Conservation (phyloP, 2,329 filamentous ascomycete species). For the Aureobasidium sp. region DNA sequence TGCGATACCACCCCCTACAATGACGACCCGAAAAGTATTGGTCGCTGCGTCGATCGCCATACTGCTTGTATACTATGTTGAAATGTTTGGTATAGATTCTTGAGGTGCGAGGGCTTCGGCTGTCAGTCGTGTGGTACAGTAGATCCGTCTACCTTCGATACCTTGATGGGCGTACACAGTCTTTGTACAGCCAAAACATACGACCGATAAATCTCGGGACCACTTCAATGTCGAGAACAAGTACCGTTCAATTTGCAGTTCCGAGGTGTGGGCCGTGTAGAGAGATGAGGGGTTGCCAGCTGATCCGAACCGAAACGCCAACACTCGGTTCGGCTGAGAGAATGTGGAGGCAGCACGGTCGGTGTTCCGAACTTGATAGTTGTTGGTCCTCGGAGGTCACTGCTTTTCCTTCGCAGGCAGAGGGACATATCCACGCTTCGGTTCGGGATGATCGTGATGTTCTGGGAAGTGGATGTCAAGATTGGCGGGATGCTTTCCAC, state of each 20-base stretch:
- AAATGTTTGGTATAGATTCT: neutral
- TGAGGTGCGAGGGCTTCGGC: neutral
- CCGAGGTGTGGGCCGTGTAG: neutral
- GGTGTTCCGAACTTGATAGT: neutral
- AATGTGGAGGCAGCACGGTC: neutral
- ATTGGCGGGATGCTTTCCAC: neutral
- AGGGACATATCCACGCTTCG: neutral
- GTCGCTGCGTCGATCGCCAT: slow-evolving; percentile 9
- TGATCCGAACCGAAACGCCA: neutral
- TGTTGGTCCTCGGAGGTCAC: neutral
- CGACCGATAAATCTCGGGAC: neutral
- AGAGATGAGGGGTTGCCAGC: no score
- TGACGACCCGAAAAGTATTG: slow-evolving; percentile 27
- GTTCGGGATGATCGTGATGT: neutral
- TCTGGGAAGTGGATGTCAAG: neutral
- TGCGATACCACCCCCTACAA: slow-evolving; percentile 29
- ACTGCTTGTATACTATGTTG: neutral
- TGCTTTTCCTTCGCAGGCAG: no score
- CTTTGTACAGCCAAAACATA: neutral
- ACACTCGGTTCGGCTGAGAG: neutral
- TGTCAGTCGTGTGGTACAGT: no score
- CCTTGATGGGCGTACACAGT: neutral
- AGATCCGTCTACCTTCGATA: neutral
- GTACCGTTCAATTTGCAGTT: neutral
- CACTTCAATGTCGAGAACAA: neutral